Evolutionary conservation across 306 rosid genomes (phyloP).

Genomic region (Argentina anserina): DNA sequence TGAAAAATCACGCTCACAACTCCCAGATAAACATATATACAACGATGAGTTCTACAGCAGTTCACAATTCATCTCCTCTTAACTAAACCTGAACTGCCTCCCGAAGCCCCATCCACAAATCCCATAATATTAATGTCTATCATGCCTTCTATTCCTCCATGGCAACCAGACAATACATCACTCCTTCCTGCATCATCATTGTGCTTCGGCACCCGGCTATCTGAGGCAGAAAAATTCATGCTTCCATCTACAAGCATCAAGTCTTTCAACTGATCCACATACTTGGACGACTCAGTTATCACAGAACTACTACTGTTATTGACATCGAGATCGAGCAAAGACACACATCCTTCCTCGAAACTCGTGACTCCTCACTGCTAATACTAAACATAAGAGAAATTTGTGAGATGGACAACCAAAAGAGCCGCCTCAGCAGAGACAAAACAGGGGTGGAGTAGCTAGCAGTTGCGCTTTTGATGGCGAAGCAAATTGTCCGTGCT

Average conservation of each 20-base stretch:
- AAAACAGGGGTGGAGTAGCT: conserved; percentile 21
- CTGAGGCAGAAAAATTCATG: not conserved
- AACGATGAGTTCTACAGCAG: not conserved
- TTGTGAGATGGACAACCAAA: conserved; percentile 38
- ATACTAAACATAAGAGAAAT: conserved; percentile 38
- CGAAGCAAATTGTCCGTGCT: conserved; percentile 57
- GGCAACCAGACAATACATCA: not conserved
- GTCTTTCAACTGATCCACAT: conserved; percentile 52
- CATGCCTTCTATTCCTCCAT: conserved; percentile 28
- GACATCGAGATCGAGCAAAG: conserved; percentile 53
- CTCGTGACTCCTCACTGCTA: conserved; percentile 16
- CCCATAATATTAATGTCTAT: conserved; percentile 33
- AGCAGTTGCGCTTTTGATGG: conserved; percentile 64
- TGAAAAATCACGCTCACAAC: not conserved
- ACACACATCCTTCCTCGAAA: conserved; percentile 29
- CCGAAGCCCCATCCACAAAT: conserved; percentile 29
- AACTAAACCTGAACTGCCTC: conserved; percentile 37
- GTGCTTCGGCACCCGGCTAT: conserved; percentile 6
- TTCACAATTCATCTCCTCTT: conserved; percentile 38
- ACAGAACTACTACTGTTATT: conserved; percentile 28
- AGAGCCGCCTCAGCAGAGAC: conserved; percentile 27
- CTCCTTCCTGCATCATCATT: conserved; percentile 15
- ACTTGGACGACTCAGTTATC: conserved; percentile 40
- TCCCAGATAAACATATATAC: not conserved
- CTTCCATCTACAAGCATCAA: conserved; percentile 36